phyloP scores from a whole-genome alignment of 371 early-diverging fungal genomes.

The Mortierella sp. region DNA sequence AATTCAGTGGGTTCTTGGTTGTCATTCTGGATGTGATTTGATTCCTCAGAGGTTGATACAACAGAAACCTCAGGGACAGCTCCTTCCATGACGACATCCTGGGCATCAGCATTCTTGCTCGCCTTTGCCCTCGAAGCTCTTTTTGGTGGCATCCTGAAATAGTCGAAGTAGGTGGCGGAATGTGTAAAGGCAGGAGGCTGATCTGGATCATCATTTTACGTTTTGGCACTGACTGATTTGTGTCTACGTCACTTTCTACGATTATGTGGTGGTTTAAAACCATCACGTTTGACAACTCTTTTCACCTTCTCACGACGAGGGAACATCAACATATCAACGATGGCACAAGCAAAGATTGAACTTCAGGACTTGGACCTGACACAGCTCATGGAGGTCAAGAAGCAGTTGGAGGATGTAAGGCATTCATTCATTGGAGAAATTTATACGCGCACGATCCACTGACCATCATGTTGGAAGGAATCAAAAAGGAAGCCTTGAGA shows the following conservation, averaged over 20 bases:
- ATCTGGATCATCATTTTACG: neutral
- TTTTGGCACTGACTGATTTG: neutral
- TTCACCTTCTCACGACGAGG: constrained; percentile 1
- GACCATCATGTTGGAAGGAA: neutral
- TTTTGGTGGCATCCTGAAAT: constrained; percentile 36
- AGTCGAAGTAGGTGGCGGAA: neutral
- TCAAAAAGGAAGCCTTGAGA: neutral
- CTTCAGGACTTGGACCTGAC: constrained; percentile 85
- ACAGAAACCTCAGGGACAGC: constrained; percentile 15
- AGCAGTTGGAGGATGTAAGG: constrained; percentile 87
- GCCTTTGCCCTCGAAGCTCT: constrained; percentile 42
- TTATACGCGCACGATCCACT: constrained; percentile 1
- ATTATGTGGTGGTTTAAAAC: neutral
- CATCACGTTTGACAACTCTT: neutral
- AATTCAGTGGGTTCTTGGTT: constrained; percentile 10
- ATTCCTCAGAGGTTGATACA: constrained; percentile 20
- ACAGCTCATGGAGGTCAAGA: constrained; percentile 86
- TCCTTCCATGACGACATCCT: constrained; percentile 43
- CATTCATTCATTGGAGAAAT: neutral
- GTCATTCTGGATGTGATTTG: neutral
- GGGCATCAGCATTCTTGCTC: constrained; percentile 16
- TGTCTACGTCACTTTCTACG: neutral
- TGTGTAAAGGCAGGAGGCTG: neutral
- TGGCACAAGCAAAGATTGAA: constrained; percentile 70
- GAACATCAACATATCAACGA: constrained; percentile 19